Evolutionary conservation across 2,329 filamentous ascomycete genomes (phyloP), one percentile per base, ranked within the genome.

Genomic region (Aspergillus ochraceus): DNA sequence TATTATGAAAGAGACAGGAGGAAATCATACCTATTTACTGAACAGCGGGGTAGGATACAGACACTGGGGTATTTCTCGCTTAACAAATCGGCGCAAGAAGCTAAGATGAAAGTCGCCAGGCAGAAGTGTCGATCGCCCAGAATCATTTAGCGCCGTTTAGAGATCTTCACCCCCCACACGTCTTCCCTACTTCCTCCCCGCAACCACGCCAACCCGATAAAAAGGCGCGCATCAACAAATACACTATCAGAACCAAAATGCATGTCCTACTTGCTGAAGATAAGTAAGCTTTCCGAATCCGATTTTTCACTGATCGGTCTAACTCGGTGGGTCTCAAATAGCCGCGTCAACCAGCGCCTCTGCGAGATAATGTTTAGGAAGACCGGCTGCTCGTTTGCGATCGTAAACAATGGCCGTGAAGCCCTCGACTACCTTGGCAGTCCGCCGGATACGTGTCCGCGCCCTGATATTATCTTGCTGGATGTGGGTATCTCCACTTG

Each of bases 401-500:
- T 56, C 6, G 58, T 47, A 14, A 20, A 22, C 3, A 46, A 56
- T 19, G 58, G 58, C 5, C 49, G 42, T 12, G 47, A 60, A 29
- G 53, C 53, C n/a, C 54, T 60, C 3, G 42, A 53, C 3, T 60
- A 60, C 20, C 49, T 60, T 4, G 24, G 30, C 11, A 17, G 19
- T n/a, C 49, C 53, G 3, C 19, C 52, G 5, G 4, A 22, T 3
- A 36, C 32, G 26, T 20, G 39, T 24, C 52, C 45, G 8, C 36
- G 4, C 17, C 58, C 58, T 2, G 54, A 57, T 50, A 22, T 60
- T 11, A 60, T 60, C 19, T 14, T 60, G n/a, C 57, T 60, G 58
- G 53, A 60, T 30, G 54, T 59, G 49, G 6, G 36, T 12, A 32
- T 2, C 20, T 6, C 14, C 12, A 10, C 20, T 20, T n/a, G 5